Evolutionary conservation across 495 filamentous ascomycete genomes (phyloP).

Genomic region (Lasiosphaeris hirsuta): DNA sequence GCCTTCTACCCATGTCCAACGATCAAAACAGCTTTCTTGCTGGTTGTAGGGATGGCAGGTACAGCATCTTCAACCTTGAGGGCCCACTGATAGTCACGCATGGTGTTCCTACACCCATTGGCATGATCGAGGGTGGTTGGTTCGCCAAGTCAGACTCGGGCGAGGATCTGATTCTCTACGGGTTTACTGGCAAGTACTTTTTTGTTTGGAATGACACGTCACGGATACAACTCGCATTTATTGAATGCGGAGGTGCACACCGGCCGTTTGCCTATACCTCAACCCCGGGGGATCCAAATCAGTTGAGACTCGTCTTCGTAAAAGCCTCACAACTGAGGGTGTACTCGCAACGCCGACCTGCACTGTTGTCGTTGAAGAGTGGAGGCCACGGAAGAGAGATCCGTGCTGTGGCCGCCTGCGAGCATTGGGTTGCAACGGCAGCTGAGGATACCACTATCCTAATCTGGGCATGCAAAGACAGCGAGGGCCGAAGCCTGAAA

Average conservation of each 20-base stretch:
- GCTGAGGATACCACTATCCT: constrained; percentile 86
- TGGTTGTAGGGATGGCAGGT: constrained; percentile 70
- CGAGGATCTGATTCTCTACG: constrained; percentile 64
- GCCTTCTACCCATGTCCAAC: constrained; percentile 46
- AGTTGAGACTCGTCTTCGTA: constrained; percentile 50
- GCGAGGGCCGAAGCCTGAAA: not conserved
- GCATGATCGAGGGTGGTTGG: constrained; percentile 65
- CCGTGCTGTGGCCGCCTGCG: constrained; percentile 65
- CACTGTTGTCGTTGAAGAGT: constrained; percentile 53
- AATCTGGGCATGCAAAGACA: constrained; percentile 50
- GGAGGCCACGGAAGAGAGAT: constrained; percentile 90
- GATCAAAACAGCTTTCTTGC: constrained; percentile 52
- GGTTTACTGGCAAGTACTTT: constrained; percentile 75
- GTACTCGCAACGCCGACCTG: constrained; percentile 45
- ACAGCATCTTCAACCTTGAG: constrained; percentile 53
- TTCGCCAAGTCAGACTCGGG: constrained; percentile 39
- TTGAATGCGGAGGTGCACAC: constrained; percentile 82
- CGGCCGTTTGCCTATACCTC: constrained; percentile 65
- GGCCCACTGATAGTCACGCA: constrained; percentile 28
- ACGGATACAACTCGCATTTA: constrained; percentile 59
- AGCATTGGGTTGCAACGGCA: constrained; percentile 70
- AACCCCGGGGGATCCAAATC: constrained; percentile 23
- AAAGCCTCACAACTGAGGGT: constrained; percentile 53
- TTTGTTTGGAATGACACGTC: constrained; percentile 71
- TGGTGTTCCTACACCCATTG: constrained; percentile 55